Evolutionary conservation across 2,329 filamentous ascomycete genomes (phyloP), one percentile per base, ranked within the genome.

Genomic region (Xylariaceae sp.): DNA sequence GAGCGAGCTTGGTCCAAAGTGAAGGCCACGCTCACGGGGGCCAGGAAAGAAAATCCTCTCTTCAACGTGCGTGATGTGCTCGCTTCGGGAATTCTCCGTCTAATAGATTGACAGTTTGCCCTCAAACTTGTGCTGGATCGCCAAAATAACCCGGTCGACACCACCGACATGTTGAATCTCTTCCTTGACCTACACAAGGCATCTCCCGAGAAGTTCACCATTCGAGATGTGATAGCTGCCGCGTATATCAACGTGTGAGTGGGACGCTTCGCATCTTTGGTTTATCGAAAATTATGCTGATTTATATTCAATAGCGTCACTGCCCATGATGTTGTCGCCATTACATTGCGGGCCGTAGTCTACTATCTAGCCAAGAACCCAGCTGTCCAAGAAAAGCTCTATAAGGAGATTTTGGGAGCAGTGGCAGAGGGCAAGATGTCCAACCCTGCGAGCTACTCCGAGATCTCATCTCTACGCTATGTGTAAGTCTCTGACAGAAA

Each of bases 191-290:
- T 59, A 3, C 54, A 56, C 7, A 51, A 54, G 12, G 40, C 47
- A 2, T 19, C 31, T 1, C 53, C 56, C 4, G 54, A 59, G 51
- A 59, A 56, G 39, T 56, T 59, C 43, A 56, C 50, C 1, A 19
- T 54, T 29, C 26, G 56, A 12, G 56, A 59, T 6, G 45, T 59
- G 2, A 50, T 56, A 3, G 56, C 51, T 7, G 53, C 56, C 2
- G 53, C 53, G n/a, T 56, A 54, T 8, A 59, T 59, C 19, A 59
- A 59, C 40, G 50, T 59, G 54, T 59, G 26, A 54, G 56, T 47
- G n/a, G 26, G 2, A 30, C 11, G 27, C 2, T 40, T 37, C 4
- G 29, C 34, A 30, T 26, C 9, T 37, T 11, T 27, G 5, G 12
- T 3, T 32, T 41, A 7, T 4, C 29, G 35, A 11, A 11, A 32